Conservation (phyloP, 1,284 basidiomycete genomes). For the Trametes polyzona region DNA sequence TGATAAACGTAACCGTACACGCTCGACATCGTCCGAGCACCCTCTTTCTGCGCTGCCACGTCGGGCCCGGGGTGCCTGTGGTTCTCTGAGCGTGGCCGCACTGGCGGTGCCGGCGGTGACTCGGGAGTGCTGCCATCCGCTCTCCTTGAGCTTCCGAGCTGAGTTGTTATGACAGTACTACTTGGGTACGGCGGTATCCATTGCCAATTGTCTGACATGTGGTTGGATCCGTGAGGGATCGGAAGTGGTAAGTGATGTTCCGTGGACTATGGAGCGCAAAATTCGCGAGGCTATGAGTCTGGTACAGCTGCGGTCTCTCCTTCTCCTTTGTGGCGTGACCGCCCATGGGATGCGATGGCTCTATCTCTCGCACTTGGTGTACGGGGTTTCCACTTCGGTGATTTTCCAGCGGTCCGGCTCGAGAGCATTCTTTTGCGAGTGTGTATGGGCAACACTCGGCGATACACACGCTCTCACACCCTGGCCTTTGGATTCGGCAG, state of each 20-base stretch:
- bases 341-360: neutral
- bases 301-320: neutral
- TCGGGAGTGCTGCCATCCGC: no score
- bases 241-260: no score
- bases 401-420: neutral
- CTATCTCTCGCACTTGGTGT: neutral
- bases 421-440: neutral
- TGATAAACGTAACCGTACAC: neutral
- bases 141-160: no score
- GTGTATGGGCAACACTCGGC: neutral
- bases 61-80: neutral
- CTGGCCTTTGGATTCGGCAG: neutral
- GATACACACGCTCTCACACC: no score
- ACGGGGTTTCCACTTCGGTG: neutral
- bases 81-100: no score
- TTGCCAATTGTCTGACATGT: no score
- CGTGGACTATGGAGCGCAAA: no score
- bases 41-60: neutral
- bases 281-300: neutral
- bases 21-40: neutral
- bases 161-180: no score
- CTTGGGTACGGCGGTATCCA: no score
- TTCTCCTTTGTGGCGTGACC: neutral
- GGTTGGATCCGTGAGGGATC: no score
- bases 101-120: no score